These are phyloP conservation scores for Periconia sp. DNA, from an alignment of 2,329 filamentous ascomycete species.

Conservation along the genomic window DNA sequence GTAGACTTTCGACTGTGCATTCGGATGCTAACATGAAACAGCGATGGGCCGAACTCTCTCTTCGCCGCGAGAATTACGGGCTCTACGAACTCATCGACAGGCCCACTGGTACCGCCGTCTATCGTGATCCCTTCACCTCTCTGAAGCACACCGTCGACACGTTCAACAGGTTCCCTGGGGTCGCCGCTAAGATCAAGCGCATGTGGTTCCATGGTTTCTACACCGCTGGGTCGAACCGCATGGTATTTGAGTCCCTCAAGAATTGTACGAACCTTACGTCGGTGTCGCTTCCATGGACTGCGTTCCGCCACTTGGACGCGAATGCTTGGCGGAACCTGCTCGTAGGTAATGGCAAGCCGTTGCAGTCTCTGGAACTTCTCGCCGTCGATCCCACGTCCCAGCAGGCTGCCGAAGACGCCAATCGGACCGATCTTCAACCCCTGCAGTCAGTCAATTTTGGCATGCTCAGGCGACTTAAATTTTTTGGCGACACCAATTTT, in stretches of 20 bases:
- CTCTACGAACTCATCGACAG: slow-evolving; percentile 53
- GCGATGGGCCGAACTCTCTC: slow-evolving; percentile 54
- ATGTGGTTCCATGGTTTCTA: slow-evolving; percentile 60
- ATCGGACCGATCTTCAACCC: slow-evolving; percentile 47
- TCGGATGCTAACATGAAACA: slow-evolving; percentile 27
- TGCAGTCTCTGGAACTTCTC: slow-evolving; percentile 55
- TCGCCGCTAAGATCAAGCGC: slow-evolving; percentile 53
- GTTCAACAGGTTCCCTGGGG: slow-evolving; percentile 47
- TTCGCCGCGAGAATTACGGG: slow-evolving; percentile 47
- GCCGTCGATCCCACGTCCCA: slow-evolving; percentile 52
- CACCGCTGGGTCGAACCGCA: slow-evolving; percentile 51
- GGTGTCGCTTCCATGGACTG: slow-evolving; percentile 56
- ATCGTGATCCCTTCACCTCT: slow-evolving; percentile 55
- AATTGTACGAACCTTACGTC: slow-evolving; percentile 51
- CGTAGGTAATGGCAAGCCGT: slow-evolving; percentile 45
- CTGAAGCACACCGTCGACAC: slow-evolving; percentile 52
- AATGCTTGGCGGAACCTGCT: slow-evolving; percentile 53
- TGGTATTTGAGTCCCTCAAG: slow-evolving; percentile 52
- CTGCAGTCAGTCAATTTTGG: slow-evolving; percentile 54
- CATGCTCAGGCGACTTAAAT: slow-evolving; percentile 53
- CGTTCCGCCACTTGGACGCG: slow-evolving; percentile 51
- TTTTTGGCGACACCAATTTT: slow-evolving; percentile 57
- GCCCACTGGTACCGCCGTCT: slow-evolving; percentile 52
- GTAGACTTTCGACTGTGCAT: background rate
- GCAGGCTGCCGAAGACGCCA: slow-evolving; percentile 44